Evolutionary conservation across 495 filamentous ascomycete genomes (phyloP).

Genomic region (Penicillium roqueforti): DNA sequence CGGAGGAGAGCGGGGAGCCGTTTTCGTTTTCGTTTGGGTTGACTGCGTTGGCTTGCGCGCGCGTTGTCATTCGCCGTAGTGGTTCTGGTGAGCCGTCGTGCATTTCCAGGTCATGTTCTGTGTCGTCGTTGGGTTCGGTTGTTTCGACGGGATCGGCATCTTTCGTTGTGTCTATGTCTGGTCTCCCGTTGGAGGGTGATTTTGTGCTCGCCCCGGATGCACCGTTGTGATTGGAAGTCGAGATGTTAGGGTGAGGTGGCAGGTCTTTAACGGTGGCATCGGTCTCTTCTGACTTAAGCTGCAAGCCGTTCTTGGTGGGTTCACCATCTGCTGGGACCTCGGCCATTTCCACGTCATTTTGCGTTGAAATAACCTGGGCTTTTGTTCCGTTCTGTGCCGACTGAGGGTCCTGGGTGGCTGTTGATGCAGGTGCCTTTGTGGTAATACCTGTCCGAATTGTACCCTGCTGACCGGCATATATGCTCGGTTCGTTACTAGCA

Average conservation of each 20-base stretch:
- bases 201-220: slow-evolving; percentile 13
- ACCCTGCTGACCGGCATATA: slow-evolving; percentile 17
- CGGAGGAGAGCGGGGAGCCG: slow-evolving; percentile 44
- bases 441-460: slow-evolving; percentile 10
- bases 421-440: slow-evolving; percentile 4
- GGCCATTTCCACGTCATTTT: slow-evolving; percentile 47
- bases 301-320: background rate
- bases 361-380: background rate
- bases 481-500: slow-evolving; percentile 14
- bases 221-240: slow-evolving; percentile 1
- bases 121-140: slow-evolving; percentile 19
- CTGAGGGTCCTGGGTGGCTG: slow-evolving; percentile 7
- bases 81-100: slow-evolving; percentile 37
- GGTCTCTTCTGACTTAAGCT: slow-evolving; percentile 39
- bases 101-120: slow-evolving; percentile 37
- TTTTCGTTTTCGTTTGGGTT: slow-evolving; percentile 30
- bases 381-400: slow-evolving; percentile 9
- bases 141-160: slow-evolving; percentile 11
- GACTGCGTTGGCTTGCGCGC: slow-evolving; percentile 56
- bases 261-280: slow-evolving; percentile 39
- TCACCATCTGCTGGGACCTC: slow-evolving; percentile 21
- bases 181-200: slow-evolving; percentile 9
- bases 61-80: slow-evolving; percentile 66
- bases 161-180: slow-evolving; percentile 9
- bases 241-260: slow-evolving; percentile 28